phyloP scores from a whole-genome alignment of 169 alveolate species.

The Miamiensis avidus region DNA sequence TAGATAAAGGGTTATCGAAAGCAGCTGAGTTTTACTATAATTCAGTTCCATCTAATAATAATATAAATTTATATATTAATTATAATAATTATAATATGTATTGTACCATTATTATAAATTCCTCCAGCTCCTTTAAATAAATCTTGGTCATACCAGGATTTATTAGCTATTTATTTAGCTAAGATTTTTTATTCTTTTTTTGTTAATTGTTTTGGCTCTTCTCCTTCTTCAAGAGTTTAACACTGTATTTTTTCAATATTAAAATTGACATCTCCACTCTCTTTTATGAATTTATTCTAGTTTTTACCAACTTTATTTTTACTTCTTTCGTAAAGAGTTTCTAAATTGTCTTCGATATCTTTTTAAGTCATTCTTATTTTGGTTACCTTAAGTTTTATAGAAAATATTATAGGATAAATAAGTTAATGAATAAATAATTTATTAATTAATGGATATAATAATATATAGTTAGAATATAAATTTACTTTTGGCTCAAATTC shows the following conservation, averaged over 20 bases:
- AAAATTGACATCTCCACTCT: background rate
- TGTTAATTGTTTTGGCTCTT: background rate
- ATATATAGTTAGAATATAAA: background rate
- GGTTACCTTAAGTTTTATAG: background rate
- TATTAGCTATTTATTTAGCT: too few relatives aligned
- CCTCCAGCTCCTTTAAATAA: background rate
- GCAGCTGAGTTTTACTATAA: background rate
- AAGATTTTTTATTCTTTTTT: background rate
- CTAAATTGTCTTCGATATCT: conserved; percentile 21
- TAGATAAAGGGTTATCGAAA: conserved; percentile 8
- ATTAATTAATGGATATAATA: background rate
- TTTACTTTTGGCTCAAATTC: conserved; percentile 2
- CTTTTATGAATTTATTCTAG: background rate
- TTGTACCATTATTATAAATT: too few relatives aligned
- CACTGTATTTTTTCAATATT: background rate
- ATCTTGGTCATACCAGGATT: background rate
- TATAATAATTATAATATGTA: background rate
- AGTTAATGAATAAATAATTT: background rate
- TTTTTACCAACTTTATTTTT: background rate
- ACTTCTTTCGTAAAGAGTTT: conserved; percentile 1
- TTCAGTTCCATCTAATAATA: background rate
- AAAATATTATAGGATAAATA: conserved; percentile 6
- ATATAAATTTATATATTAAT: too few relatives aligned
- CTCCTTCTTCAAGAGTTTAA: background rate
- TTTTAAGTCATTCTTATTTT: background rate